Evolutionary conservation across 805 yeast genomes (phyloP), one percentile per base, ranked within the genome.

Genomic region (Zygotorulaspora florentina): DNA sequence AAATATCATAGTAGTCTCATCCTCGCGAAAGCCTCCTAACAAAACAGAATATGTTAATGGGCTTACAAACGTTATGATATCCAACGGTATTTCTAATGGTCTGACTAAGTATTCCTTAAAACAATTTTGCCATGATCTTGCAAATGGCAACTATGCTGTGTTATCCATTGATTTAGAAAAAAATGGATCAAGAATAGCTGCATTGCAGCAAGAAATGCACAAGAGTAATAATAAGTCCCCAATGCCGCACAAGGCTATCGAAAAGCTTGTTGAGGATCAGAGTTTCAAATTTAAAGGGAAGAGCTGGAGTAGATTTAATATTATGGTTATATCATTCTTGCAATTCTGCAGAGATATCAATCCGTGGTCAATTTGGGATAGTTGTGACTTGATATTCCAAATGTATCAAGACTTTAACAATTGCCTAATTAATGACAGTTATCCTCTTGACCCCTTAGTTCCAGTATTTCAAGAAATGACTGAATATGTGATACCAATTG

Each of bases 341-440:
- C 57, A 59, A 29, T 68, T 77, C 42, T 67, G 79, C 47, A 64
- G 72, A 34, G 76, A 77, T 46, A 61, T 80, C 18, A 71, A 80
- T 53, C 83, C 87, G 0, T 67, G 76, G 68, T 72, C 81, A 2
- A 45, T 66, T 7, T 58, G 69, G 38, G 72, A 68, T 28, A 73
- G 81, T 31, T 79, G 76, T 54, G 85, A 79, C 50, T 60, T 78
- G 23, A 54, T 65, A n/a, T 61, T 62, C 38, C 54, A 57, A 20
- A 76, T 71, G 48, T 72, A 76, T 17, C 66, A 68, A 35, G 74
- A 72, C 47, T 58, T 79, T 35, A 70, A 68, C 42, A 76, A 72
- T 48, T 62, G 71, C 47, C 72, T 79, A 0, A 44, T 73, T 31
- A 60, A 75, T 39, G 70, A 71, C 27, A 48, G 57, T 2, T 58